Conservation (phyloP, 2,329 filamentous ascomycete species). For the Cryphonectria parasitica region DNA sequence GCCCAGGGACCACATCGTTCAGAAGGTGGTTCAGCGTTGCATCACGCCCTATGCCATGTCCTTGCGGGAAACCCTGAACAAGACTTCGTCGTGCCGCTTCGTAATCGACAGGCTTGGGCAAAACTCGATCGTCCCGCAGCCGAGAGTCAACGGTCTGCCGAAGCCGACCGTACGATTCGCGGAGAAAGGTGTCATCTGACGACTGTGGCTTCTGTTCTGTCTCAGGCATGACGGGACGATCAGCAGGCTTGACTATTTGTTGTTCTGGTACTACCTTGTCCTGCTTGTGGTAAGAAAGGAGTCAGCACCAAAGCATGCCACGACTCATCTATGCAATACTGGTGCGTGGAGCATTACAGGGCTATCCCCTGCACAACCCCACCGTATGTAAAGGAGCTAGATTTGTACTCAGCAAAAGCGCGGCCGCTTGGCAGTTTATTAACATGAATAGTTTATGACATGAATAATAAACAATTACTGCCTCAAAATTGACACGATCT, state of each 20-base stretch:
- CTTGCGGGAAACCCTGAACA: neutral
- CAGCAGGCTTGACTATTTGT: neutral
- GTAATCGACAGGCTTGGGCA: neutral
- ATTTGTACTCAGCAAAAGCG: neutral
- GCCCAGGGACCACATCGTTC: conserved; percentile 55
- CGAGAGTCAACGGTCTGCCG: neutral
- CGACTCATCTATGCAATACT: neutral
- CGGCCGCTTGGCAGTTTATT: too few relatives aligned
- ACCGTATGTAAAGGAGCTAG: neutral
- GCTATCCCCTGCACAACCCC: neutral
- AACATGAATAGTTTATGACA: too few relatives aligned
- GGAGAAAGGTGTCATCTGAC: neutral
- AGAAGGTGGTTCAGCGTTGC: conserved; percentile 50
- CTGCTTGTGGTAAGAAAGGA: neutral
- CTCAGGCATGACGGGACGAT: conserved; percentile 1
- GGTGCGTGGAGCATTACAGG: neutral
- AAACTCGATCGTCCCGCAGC: neutral
- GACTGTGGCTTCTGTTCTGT: neutral
- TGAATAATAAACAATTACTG: too few relatives aligned
- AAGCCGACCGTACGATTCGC: neutral
- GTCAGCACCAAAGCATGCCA: neutral
- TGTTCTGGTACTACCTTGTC: neutral
- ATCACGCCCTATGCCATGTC: conserved; percentile 32
- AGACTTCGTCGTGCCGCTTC: neutral
- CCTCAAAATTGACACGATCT: too few relatives aligned